Base-by-base conservation (phyloP, 2,329 filamentous ascomycete genomes). In the Epichloe bromicola region DNA sequence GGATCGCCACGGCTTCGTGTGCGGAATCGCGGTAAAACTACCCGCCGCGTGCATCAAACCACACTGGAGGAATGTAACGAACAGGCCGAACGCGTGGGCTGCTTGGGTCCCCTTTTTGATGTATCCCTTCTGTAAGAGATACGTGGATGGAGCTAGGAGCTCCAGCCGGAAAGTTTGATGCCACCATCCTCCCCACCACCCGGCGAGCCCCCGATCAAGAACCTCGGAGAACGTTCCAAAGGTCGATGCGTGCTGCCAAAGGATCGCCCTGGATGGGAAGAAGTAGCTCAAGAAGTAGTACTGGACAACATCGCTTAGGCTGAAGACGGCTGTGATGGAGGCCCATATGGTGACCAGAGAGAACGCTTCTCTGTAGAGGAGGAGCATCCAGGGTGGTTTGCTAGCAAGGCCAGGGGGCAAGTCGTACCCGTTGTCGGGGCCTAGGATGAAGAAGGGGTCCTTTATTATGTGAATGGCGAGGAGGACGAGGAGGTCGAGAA, bases 101-200 rank as follows among this genome's bases (percentile, higher is more conserved):
- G 52, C 5, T 7, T 48, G 10, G 33, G 64, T 58, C 49, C 66
- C 58, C 57, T 62, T 56, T 54, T 55, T 58, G 53, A 80, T 46
- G 57, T 71, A 63, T 17, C 73, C 66, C 40, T 54, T 49, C 54
- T 63, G 57, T 8, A 66, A 63, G 51, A 84, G 58, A 59, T 70
- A 78, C 2, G 65, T 65, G 0, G 75, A 69, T 0, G 84, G 83
- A 4, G 80, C 75, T 39, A 78, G 68, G 61, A 91, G 89, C 2
- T 79, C 80, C 51, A 81, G 76, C 1, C 89, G 84, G 68, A 95
- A 94, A 3, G 84, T 83, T 67, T 96, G 90, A 65, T 97, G 91
- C 91, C 91, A 96, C 75, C 82, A 91, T 20, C 73, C 74, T 43
- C 86, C 83, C 91, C 91, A 97, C 67, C 84, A 85, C 1, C 89